Evolutionary conservation across 1,284 basidiomycete species (phyloP).

Genomic region (Vanrija sp.): DNA sequence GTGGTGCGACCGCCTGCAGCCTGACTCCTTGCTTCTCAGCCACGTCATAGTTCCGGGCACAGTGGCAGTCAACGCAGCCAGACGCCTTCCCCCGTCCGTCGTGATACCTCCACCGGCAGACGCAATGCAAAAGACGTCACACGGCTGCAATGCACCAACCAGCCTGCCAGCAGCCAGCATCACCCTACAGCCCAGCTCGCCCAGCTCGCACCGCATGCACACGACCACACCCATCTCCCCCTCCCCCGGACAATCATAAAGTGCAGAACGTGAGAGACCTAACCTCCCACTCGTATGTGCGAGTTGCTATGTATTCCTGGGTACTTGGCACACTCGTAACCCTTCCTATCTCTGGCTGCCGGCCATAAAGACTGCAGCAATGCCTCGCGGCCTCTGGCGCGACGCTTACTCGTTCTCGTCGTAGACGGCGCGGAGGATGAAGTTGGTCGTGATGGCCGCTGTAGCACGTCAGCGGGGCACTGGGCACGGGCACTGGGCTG

Average conservation of each 20-base stretch:
- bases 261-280: too few relatives aligned
- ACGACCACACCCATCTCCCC: too few relatives aligned
- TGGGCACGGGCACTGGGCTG: background rate
- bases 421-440: constrained; percentile 59
- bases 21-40: background rate
- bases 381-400: background rate
- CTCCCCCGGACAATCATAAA: too few relatives aligned
- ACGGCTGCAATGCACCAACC: too few relatives aligned
- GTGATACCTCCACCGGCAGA: too few relatives aligned
- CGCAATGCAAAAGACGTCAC: too few relatives aligned
- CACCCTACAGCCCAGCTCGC: too few relatives aligned
- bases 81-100: too few relatives aligned
- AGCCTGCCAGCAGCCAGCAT: too few relatives aligned
- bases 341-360: too few relatives aligned
- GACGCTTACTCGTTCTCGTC: constrained; percentile 8
- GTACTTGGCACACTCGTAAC: background rate
- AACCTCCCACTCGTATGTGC: background rate
- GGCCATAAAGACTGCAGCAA: background rate
- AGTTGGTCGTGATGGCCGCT: constrained; percentile 88
- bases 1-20: background rate
- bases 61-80: background rate
- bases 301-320: background rate
- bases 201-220: too few relatives aligned
- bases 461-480: constrained; percentile 4
- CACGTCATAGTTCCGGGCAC: constrained; percentile 2